Evolutionary conservation across 352 stramenopile genomes (phyloP).

Genomic region (Peronospora destructor): DNA sequence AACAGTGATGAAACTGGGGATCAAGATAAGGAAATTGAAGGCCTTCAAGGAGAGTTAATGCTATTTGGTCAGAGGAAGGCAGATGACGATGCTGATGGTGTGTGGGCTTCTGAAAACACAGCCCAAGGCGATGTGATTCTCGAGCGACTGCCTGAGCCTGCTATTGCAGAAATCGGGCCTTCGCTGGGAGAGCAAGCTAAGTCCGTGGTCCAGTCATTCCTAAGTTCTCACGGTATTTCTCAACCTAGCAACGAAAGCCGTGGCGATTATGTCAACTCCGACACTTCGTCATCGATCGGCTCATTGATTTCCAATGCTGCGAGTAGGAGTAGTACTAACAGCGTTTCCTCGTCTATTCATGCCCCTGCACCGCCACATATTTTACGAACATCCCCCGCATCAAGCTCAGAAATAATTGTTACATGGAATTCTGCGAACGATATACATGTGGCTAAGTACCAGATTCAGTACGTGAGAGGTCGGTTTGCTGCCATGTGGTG

Average conservation of each 20-base stretch:
- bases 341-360: constrained; percentile 4
- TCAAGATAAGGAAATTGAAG: constrained; percentile 17
- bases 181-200: constrained; percentile 63
- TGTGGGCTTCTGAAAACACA: constrained; percentile 68
- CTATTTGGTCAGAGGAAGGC: constrained; percentile 24
- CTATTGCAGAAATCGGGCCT: constrained; percentile 20
- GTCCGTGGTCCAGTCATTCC: constrained; percentile 54
- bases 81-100: constrained; percentile 32
- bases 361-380: constrained; percentile 40
- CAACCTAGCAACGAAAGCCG: constrained; percentile 10
- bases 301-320: constrained; percentile 14
- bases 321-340: constrained; percentile 11
- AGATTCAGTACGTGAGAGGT: constrained; percentile 81
- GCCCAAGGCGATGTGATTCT: constrained; percentile 48
- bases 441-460: constrained; percentile 52
- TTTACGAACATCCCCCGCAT: constrained; percentile 48
- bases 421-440: constrained; percentile 71
- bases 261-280: constrained; percentile 13
- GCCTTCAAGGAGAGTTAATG: constrained; percentile 13
- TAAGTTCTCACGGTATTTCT: constrained; percentile 43
- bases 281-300: constrained; percentile 19
- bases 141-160: constrained; percentile 50
- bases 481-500: constrained; percentile 73
- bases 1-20: constrained; percentile 8
- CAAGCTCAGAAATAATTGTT: constrained; percentile 53